Base-by-base conservation (phyloP, 129 eudicot genomes). In the Erigeron canadensis region DNA sequence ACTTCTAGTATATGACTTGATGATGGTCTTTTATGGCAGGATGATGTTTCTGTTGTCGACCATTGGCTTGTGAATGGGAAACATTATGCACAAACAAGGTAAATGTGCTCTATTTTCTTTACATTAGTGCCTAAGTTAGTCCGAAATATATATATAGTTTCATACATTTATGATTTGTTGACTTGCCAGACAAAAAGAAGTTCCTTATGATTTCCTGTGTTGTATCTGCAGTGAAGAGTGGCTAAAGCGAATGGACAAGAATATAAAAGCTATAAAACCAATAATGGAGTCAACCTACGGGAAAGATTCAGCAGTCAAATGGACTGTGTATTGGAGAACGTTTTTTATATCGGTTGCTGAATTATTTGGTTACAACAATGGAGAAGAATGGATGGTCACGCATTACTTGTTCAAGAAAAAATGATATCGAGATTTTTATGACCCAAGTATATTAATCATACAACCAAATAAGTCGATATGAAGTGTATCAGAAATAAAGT, bases 381-480 rank as follows among this genome's bases (percentile, higher is more conserved):
- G 99, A 65, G 96, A 95, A 77, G 99, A 95, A 77, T 95, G 99
- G 99, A 95, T 95, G 99, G 97, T 95, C 59, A 79, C 97, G 13
- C 96, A 81, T 79, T 94, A 87, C 81, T 79, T 94, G 4, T 94
- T 89, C 77, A 88, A 88, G 94, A 95, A 80, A 82, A 90, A 88
- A 59, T 89, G 48, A 85, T 41, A 7, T 40, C 12, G 41, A 19
- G 1, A 13, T 63, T 34, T 46, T 41, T 45, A 0, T 9, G 4
- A 34, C 2, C 11, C 10, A 56, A 23, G 75, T 42, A 71, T 42
- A n/a, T n/a, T n/a, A 23, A 22, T 58, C 22, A 22, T 57, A 17
- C 50, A 56, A 22, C 1, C 5, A 4, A 22, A 6, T 59, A 59
- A 40, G 68, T 72, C 13, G 40, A 46, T 28, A 34, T 61, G 59